Base-by-base conservation (phyloP, 1,139 yeast species). In the Debaryomyces coudertii region DNA sequence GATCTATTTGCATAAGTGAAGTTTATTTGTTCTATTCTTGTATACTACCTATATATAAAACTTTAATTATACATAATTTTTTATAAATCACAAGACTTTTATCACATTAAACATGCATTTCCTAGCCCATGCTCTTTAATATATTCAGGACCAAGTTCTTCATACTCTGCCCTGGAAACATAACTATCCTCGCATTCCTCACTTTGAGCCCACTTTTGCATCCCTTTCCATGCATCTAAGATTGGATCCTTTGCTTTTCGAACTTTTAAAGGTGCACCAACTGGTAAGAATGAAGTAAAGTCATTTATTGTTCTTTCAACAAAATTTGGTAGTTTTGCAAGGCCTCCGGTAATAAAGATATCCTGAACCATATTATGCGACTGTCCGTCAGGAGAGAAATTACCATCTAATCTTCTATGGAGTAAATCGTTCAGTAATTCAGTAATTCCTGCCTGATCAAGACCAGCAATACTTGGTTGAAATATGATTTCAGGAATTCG, bases 401-500 rank as follows among this genome's bases (percentile, higher is more conserved):
- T 76, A 0, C 82, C 78, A 30, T 79, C 82, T 42, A 85, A 71
- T 54, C 92, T 76, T 45, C 82, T 79, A 41, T 79, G 60, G 5
- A 92, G 60, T 12, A 90, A 75, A 51, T 85, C 89, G 53, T 85
- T 86, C 50, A 85, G 77, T 36, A 90, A 67, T 64, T 95, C 99
- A 15, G 80, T 63, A 9, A 95, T 74, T 18, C 98, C 98, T 0
- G 98, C 96, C 65, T 92, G 98, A 63, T 95, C 99, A 28, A 90
- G 72, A 11, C 99, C 99, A 0, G 96, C 97, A 53, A 93, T 90
- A 11, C 85, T 79, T n/a, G 99, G 99, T 62, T 92, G 95, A 66
- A 93, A 92, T 43, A 90, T 62, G 1, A 92, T 85, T 65, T 95
- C 99, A 0, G 98, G 97, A 1, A 92, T 90, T 48, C 96, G 78